phyloP scores from a whole-genome alignment of 192 early-diverging fungal genomes.

The Obelidium mucronatum region DNA sequence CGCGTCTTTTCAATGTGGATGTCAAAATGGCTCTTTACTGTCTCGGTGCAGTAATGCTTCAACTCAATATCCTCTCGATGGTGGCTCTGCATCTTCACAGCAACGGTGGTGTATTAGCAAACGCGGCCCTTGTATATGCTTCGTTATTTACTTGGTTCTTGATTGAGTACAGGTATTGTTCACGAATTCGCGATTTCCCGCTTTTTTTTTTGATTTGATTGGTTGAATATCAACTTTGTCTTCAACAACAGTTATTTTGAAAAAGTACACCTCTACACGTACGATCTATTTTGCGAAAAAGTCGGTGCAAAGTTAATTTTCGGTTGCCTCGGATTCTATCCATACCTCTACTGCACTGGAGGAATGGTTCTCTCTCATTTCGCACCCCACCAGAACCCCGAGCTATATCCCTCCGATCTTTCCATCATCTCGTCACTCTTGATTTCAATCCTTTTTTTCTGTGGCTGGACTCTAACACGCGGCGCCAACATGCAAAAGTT shows the following conservation, averaged over 20 bases:
- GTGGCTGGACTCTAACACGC: constrained; percentile 44
- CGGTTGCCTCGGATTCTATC: constrained; percentile 47
- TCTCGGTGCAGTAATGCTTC: constrained; percentile 35
- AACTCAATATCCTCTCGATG: constrained; percentile 34
- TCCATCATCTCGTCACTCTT: neutral
- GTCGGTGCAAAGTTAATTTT: constrained; percentile 43
- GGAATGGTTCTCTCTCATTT: constrained; percentile 22
- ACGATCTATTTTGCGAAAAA: constrained; percentile 50
- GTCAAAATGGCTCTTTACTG: constrained; percentile 44
- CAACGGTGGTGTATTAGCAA: constrained; percentile 18
- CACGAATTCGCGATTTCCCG: neutral
- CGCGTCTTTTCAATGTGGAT: constrained; percentile 30
- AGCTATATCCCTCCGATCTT: neutral
- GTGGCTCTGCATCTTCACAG: neutral
- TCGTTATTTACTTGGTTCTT: constrained; percentile 36
- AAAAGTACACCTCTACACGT: constrained; percentile 49
- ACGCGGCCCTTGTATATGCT: constrained; percentile 19
- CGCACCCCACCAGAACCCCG: neutral
- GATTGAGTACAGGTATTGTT: constrained; percentile 39
- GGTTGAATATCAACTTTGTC: neutral
- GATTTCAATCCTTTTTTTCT: constrained; percentile 23
- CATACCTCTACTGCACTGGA: constrained; percentile 37
- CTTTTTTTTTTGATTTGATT: neutral
- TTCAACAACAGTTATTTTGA: constrained; percentile 29
- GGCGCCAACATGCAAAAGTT: constrained; percentile 49